phyloP scores from a whole-genome alignment of 2,329 filamentous ascomycete species.

The Blastomyces percursus region DNA sequence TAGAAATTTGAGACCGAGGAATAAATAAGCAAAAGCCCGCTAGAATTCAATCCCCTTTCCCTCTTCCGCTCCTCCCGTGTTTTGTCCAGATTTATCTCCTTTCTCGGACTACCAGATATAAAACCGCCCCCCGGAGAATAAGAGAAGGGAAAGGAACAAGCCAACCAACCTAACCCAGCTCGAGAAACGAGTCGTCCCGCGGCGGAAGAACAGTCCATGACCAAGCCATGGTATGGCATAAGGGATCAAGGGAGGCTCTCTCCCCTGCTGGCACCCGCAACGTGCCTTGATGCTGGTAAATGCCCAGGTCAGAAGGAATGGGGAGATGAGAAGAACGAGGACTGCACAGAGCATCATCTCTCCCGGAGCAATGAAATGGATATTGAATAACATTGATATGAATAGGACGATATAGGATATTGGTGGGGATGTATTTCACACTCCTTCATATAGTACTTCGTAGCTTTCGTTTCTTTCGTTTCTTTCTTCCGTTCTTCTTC shows the following conservation, averaged over 20 bases:
- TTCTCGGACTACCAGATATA: neutral
- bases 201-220: neutral
- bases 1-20: neutral
- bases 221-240: constrained; percentile 3
- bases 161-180: neutral
- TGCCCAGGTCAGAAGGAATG: neutral
- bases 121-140: too few relatives aligned
- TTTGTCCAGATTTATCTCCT: neutral
- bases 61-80: neutral
- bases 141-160: neutral
- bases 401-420: too few relatives aligned
- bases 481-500: neutral
- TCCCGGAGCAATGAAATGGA: neutral
- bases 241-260: constrained; percentile 1
- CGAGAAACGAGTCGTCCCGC: neutral
- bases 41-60: neutral
- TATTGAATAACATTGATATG: neutral
- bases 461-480: neutral
- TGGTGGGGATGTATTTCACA: too few relatives aligned
- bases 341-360: neutral
- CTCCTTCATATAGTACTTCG: neutral
- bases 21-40: neutral
- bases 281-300: constrained; percentile 1
- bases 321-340: neutral
- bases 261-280: neutral